Evolutionary conservation across 176 grass and related monocot species (phyloP).

Genomic region (Carex parvula): DNA sequence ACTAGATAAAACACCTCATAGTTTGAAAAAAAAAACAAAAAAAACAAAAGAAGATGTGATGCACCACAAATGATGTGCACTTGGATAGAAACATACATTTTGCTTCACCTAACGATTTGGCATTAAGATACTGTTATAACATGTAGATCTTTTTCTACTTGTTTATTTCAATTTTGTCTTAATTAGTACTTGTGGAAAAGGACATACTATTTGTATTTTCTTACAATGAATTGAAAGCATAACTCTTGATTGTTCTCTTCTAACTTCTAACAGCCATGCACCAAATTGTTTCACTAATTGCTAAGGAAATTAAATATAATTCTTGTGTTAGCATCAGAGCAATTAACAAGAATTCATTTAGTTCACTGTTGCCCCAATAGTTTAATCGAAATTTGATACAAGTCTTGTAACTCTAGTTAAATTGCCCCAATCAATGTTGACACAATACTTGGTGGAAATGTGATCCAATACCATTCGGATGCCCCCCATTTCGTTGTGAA

Average conservation of each 20-base stretch:
- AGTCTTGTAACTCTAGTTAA: not conserved
- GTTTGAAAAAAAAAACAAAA: too few relatives aligned
- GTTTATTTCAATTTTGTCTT: not conserved
- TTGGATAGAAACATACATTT: not conserved
- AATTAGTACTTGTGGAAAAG: not conserved
- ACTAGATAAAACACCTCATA: not conserved
- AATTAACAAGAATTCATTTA: not conserved
- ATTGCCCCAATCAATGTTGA: not conserved
- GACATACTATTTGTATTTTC: not conserved
- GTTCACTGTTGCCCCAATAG: not conserved
- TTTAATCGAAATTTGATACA: not conserved
- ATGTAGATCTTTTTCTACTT: not conserved
- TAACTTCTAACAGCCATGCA: conserved; percentile 13
- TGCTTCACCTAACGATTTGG: not conserved
- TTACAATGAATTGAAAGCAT: not conserved
- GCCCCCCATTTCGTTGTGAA: too few relatives aligned
- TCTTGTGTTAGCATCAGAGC: not conserved
- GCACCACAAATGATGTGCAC: not conserved
- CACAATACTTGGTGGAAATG: not conserved
- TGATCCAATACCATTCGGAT: too few relatives aligned
- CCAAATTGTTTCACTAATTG: not conserved
- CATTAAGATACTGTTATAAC: not conserved
- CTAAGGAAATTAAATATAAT: not conserved
- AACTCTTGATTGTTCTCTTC: not conserved
- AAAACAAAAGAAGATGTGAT: not conserved